Percentiles rank a stretch among this genome's conserved stretches.
Evolutionary conservation across 768 basidiomycete genomes (phyloP).

Genomic region (Heimioporus sp.): DNA sequence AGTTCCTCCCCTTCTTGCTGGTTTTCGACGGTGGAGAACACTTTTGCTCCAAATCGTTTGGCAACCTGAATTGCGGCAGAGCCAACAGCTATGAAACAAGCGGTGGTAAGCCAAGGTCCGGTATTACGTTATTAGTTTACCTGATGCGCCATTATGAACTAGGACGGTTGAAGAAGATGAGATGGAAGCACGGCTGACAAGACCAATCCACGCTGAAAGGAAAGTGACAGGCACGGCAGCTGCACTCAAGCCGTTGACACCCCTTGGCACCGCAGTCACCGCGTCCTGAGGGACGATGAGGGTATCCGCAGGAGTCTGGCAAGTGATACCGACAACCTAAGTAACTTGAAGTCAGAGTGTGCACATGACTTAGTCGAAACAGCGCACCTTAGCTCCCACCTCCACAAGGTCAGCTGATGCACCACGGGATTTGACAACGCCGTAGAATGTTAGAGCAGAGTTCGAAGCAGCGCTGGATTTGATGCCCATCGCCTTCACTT

Average conservation of each 20-base stretch:
- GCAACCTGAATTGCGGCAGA: constrained; percentile 26
- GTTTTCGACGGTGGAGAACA: constrained; percentile 21
- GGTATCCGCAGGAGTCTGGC: constrained; percentile 13
- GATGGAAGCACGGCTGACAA: constrained; percentile 17
- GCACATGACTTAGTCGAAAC: background rate
- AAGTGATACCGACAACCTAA: constrained; percentile 20
- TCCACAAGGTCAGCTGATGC: constrained; percentile 1
- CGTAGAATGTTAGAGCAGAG: constrained; percentile 18
- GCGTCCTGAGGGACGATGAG: constrained; percentile 14
- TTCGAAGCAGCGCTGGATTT: constrained; percentile 2
- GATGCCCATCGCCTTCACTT: constrained; percentile 14
- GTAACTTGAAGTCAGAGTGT: background rate
- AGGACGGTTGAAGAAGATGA: constrained; percentile 22
- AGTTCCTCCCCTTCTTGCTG: constrained; percentile 13
- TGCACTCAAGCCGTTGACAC: constrained; percentile 14
- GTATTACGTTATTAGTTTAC: constrained; percentile 1
- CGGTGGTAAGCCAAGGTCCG: background rate
- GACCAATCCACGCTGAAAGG: constrained; percentile 28
- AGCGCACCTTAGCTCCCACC: constrained; percentile 7
- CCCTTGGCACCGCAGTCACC: constrained; percentile 12
- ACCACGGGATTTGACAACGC: constrained; percentile 18
- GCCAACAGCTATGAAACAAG: constrained; percentile 15
- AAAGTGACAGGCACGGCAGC: constrained; percentile 21
- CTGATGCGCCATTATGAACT: constrained; percentile 26
- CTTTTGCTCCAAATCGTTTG: constrained; percentile 17